Percentiles rank a stretch among this genome's conserved stretches.
phyloP scores from a whole-genome alignment of 257 asterid species.

The Solanum paucissectum region DNA sequence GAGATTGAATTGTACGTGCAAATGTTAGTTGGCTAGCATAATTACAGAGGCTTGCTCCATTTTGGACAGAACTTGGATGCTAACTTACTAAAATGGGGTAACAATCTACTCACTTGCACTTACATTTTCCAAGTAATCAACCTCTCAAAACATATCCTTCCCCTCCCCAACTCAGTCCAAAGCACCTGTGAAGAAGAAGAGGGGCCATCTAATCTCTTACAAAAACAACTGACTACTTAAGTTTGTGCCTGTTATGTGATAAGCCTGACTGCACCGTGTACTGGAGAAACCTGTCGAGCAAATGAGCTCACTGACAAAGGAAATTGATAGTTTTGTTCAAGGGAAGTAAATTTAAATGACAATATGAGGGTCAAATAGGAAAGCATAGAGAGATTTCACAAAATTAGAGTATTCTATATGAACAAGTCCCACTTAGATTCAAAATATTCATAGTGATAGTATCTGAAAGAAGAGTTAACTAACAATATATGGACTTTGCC shows the following conservation, averaged over 20 bases:
- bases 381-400: neutral
- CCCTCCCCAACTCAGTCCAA: neutral
- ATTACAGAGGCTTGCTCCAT: neutral
- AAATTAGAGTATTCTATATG: neutral
- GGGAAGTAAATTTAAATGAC: neutral
- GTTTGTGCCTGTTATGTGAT: neutral
- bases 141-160: neutral
- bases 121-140: neutral
- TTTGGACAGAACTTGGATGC: neutral
- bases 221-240: neutral
- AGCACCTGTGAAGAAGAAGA: neutral
- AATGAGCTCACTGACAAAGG: neutral
- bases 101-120: neutral
- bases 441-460: neutral
- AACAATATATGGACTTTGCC: neutral
- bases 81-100: neutral
- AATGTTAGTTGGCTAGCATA: neutral
- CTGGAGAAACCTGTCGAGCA: neutral
- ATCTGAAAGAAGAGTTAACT: neutral
- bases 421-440: neutral
- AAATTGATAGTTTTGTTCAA: neutral
- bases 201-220: neutral
- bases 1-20: neutral
- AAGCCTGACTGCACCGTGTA: neutral
- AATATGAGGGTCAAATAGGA: neutral